Evolutionary conservation across 306 rosid genomes (phyloP).

Genomic region (Prunus fruticosa): DNA sequence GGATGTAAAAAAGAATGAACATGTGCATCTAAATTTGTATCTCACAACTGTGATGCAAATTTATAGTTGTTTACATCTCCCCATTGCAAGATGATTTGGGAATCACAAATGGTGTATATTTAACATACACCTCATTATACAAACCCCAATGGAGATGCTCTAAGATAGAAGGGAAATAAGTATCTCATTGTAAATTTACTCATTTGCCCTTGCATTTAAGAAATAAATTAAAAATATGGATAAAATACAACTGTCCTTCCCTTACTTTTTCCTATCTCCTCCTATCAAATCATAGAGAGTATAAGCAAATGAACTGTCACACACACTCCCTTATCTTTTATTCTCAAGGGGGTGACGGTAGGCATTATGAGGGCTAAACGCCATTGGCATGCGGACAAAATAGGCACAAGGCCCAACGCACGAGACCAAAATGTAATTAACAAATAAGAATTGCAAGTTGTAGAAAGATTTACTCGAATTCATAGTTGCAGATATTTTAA

Average conservation of each 20-base stretch:
- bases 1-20: no score
- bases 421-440: not conserved
- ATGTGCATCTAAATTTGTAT: no score
- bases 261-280: not conserved
- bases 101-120: no score
- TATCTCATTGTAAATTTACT: not conserved
- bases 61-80: no score
- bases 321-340: not conserved
- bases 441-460: not conserved
- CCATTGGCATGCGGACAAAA: slow-evolving; percentile 1
- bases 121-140: no score
- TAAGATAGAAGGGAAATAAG: no score
- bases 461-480: not conserved
- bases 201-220: not conserved
- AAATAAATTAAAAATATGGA: not conserved
- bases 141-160: no score
- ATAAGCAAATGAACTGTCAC: not conserved
- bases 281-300: not conserved
- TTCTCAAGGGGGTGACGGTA: not conserved
- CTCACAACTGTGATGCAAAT: no score
- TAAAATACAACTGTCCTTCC: not conserved
- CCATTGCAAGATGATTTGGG: no score
- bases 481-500: slow-evolving; percentile 6
- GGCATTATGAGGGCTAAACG: not conserved
- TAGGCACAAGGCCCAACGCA: not conserved